Base-by-base conservation (phyloP, 108 stramenopile genomes). In the Cyclotella kingstonii region DNA sequence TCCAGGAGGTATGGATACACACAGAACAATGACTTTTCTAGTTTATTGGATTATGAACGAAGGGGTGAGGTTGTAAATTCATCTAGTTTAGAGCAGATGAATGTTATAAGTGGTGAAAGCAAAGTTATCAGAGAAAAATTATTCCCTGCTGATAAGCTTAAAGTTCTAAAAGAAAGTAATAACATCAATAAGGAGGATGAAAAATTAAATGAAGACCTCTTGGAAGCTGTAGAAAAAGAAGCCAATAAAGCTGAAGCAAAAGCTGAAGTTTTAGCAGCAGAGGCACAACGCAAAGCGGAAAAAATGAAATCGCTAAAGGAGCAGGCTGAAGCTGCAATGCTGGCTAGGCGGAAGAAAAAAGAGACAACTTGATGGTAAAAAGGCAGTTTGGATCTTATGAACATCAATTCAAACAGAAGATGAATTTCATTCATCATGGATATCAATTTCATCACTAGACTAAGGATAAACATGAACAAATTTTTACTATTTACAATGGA, bases 241-340 rank as follows among this genome's bases (percentile, higher is more conserved):
- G 73, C 58, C 29, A 73, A 51, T 0, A 57, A 44, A 43, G 73
- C 77, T 18, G 60, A 50, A 15, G 71, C 66, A 21, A 39, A 61
- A 21, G 73, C 73, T 29, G 67, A 75, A 51, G 50, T 36, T 18
- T 66, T 67, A n/a, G 77, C 73, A 3, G 76, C 66, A 27, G 85
- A 87, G 48, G 91, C 91, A 3, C 50, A 80, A 33, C 67, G 85
- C 21, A 90, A 90, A 50, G 84, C 81, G 17, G 86, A 81, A 30
- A 90, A 90, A 74, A 84, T 93, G 84, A 81, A 82, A 51, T 47
- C 84, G 70, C 44, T 75, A 12, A 66, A 75, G 40, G 73, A 60
- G 14, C 43, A 44, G 50, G 73, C 73, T 26, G 73, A 60, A 28
- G 73, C 73, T 9, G 73, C 73, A 15, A 75, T 75, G 73, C 66